Evolutionary conservation across 2,329 filamentous ascomycete genomes (phyloP).

Genomic region (Albifimbria verrucaria): DNA sequence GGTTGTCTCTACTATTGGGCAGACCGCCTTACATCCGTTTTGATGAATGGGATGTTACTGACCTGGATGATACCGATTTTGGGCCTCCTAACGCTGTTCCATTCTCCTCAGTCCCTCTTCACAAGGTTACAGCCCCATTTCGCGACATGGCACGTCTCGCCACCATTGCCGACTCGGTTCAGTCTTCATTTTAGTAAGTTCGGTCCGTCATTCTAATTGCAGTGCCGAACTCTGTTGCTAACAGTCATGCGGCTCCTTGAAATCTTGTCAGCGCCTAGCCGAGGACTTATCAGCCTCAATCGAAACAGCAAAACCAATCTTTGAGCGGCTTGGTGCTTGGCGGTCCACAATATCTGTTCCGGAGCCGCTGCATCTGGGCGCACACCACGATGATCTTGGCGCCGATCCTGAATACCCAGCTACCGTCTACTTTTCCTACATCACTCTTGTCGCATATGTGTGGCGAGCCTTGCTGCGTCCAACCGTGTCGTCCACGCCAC

Average conservation of each 20-base stretch:
- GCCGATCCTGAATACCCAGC: neutral
- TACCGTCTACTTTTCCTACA: neutral
- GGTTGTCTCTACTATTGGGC: slow-evolving; percentile 30
- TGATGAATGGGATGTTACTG: slow-evolving; percentile 25
- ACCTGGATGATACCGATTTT: slow-evolving; percentile 7
- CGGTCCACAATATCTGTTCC: slow-evolving; percentile 5
- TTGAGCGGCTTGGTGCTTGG: slow-evolving; percentile 10
- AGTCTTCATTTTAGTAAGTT: slow-evolving; percentile 8
- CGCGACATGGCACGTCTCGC: neutral
- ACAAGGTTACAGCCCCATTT: neutral
- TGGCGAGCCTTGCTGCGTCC: neutral
- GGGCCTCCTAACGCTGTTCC: neutral
- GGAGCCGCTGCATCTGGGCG: neutral
- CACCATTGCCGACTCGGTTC: neutral
- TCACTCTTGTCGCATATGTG: neutral
- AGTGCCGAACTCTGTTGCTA: neutral
- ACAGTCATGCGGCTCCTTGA: slow-evolving; percentile 4
- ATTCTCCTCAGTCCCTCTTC: too few relatives aligned
- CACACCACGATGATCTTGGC: neutral
- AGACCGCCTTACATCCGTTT: slow-evolving; percentile 30
- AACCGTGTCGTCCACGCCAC: slow-evolving; percentile 2
- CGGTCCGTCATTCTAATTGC: neutral
- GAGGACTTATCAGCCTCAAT: slow-evolving; percentile 10
- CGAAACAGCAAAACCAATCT: slow-evolving; percentile 7
- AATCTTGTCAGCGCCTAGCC: slow-evolving; percentile 8